These are phyloP conservation scores for Volvox carteri DNA, from an alignment of 163 green algal genomes.

Conservation along the genomic window DNA sequence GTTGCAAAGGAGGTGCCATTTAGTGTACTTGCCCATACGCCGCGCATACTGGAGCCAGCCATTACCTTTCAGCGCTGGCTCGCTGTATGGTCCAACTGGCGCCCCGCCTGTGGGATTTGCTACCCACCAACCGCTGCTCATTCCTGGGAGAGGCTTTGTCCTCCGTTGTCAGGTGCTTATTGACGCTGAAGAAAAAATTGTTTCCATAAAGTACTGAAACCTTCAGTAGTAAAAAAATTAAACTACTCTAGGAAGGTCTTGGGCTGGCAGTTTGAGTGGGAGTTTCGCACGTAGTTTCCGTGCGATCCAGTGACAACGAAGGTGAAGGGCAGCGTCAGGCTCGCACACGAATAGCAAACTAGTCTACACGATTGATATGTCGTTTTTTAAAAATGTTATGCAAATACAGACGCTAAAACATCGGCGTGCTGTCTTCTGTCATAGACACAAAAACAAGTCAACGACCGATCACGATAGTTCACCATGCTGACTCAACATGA, in stretches of 20 bases:
- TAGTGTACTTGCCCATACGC: background rate
- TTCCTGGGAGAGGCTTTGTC: background rate
- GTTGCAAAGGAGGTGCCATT: too few species aligned
- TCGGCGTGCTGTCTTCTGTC: background rate
- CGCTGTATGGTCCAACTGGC: conserved; percentile 52
- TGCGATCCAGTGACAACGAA: background rate
- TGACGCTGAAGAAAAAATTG: background rate
- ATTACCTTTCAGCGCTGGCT: conserved; percentile 46
- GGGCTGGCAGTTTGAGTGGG: background rate
- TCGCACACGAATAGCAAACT: too few species aligned
- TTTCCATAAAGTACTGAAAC: background rate
- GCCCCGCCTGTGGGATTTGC: conserved; percentile 31
- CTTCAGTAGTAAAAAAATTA: background rate
- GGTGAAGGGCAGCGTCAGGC: too few species aligned
- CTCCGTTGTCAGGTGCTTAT: background rate
- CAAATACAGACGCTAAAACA: background rate
- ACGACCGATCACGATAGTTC: background rate
- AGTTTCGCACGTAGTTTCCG: background rate
- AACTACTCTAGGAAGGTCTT: background rate
- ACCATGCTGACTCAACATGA: background rate
- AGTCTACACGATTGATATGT: too few species aligned
- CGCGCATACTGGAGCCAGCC: background rate
- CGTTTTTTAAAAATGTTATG: too few species aligned
- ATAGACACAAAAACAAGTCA: background rate
- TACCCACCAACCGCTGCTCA: conserved; percentile 55